Conservation (phyloP, 2,329 filamentous ascomycete genomes). For the Alternaria arbusti region DNA sequence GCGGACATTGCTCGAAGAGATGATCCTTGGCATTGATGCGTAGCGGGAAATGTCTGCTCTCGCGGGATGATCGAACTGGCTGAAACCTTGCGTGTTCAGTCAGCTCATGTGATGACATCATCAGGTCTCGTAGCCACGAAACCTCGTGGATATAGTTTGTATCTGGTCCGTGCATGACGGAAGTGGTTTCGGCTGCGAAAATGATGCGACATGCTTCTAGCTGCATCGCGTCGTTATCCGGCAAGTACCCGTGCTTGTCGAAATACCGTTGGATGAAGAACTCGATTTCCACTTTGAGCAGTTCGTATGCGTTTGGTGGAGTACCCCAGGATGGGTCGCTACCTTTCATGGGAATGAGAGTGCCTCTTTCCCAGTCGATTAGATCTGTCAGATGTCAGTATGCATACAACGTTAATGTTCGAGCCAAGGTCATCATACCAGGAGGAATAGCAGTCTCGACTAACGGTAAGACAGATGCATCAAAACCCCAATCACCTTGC, state of each 20-base stretch:
- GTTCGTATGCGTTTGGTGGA: conserved; percentile 33
- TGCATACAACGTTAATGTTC: too few species aligned
- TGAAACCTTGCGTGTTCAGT: conserved; percentile 27
- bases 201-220: conserved; percentile 37
- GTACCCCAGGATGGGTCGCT: conserved; percentile 29
- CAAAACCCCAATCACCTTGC: conserved; percentile 37
- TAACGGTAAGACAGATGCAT: conserved; percentile 16
- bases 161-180: neutral
- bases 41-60: conserved; percentile 20
- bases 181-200: conserved; percentile 28
- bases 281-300: conserved; percentile 34
- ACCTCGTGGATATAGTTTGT: conserved; percentile 2
- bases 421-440: too few species aligned
- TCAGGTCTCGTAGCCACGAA: conserved; percentile 34
- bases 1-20: conserved; percentile 31
- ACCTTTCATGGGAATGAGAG: conserved; percentile 28
- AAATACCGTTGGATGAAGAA: conserved; percentile 30
- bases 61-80: conserved; percentile 22
- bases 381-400: conserved; percentile 18
- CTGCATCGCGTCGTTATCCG: conserved; percentile 29
- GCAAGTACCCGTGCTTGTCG: conserved; percentile 26
- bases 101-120: conserved; percentile 30
- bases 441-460: conserved; percentile 30
- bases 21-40: conserved; percentile 23
- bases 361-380: conserved; percentile 26